Percentiles rank a stretch among this genome's conserved stretches.
These are phyloP conservation scores for Pterocarpus macrocarpus DNA, from an alignment of 306 rosid species.

Conservation along the genomic window DNA sequence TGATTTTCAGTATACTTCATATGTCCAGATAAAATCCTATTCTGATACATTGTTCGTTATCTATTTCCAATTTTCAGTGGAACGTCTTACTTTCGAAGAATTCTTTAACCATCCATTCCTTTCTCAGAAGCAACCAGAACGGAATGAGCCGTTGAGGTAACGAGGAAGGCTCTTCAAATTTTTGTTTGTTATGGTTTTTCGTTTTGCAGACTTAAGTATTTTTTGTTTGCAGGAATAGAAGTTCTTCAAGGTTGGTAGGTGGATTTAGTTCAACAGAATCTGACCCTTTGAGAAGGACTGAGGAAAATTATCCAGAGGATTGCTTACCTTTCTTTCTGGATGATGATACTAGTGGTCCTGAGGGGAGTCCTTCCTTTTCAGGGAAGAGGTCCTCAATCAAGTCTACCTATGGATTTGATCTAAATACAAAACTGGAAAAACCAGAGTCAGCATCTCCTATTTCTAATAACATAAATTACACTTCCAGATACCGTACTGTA, in stretches of 20 bases:
- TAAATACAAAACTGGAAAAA: conserved; percentile 65
- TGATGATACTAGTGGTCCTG: conserved; percentile 85
- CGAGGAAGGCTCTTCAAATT: conserved; percentile 41
- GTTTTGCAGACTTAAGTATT: conserved; percentile 42
- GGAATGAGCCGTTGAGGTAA: conserved; percentile 74
- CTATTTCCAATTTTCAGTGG: conserved; percentile 72
- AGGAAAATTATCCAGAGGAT: conserved; percentile 83
- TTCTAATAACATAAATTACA: conserved; percentile 51
- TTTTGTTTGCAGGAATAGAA: conserved; percentile 61
- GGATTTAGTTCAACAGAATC: conserved; percentile 60
- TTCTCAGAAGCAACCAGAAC: conserved; percentile 62
- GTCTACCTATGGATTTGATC: conserved; percentile 85
- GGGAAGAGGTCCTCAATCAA: conserved; percentile 71
- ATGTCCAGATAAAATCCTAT: neutral
- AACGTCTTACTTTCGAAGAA: conserved; percentile 93
- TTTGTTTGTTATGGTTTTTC: conserved; percentile 37
- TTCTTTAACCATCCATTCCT: conserved; percentile 89
- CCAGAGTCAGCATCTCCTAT: conserved; percentile 56
- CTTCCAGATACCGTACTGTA: conserved; percentile 58
- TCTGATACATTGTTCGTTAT: conserved; percentile 40
- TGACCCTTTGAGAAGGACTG: conserved; percentile 61
- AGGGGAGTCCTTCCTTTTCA: conserved; percentile 75
- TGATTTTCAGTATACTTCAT: no score
- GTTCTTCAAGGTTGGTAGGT: conserved; percentile 64
- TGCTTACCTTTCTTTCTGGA: conserved; percentile 88